A percentile compares a stretch with the other conserved stretches of the same genome.
These are phyloP conservation scores for Graphiopsis chlorocephala DNA, from an alignment of 2,329 filamentous ascomycete species.

Conservation along the genomic window DNA sequence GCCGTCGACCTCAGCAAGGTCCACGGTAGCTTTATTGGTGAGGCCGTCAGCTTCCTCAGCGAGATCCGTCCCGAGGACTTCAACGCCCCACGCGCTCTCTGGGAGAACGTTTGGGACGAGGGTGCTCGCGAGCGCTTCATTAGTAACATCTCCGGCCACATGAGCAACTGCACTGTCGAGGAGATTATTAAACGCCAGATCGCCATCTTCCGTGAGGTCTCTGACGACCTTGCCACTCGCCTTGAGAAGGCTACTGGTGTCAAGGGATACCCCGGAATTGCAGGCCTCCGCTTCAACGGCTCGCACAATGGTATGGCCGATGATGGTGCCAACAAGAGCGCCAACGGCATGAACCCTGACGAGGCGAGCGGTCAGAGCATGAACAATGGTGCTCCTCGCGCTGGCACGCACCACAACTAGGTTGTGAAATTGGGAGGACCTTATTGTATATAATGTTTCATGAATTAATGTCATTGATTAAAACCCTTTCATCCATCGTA, in stretches of 20 bases:
- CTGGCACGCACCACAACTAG: slow-evolving; percentile 40
- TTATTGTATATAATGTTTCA: slow-evolving; percentile 13
- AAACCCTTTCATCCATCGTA: not conserved
- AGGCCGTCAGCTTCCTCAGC: slow-evolving; percentile 51
- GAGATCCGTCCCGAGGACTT: slow-evolving; percentile 55
- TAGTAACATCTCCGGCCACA: slow-evolving; percentile 60
- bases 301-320: slow-evolving; percentile 61
- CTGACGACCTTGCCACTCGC: slow-evolving; percentile 55
- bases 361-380: slow-evolving; percentile 28
- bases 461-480: slow-evolving; percentile 1
- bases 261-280: slow-evolving; percentile 59
- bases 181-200: slow-evolving; percentile 65
- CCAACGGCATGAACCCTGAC: slow-evolving; percentile 49
- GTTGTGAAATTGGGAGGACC: not conserved
- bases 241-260: slow-evolving; percentile 63
- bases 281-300: slow-evolving; percentile 56
- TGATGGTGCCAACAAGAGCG: slow-evolving; percentile 44
- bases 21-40: slow-evolving; percentile 50
- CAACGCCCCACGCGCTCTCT: slow-evolving; percentile 56
- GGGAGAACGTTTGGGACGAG: slow-evolving; percentile 62
- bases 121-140: slow-evolving; percentile 58
- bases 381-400: slow-evolving; percentile 50
- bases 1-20: slow-evolving; percentile 48
- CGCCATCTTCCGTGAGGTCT: slow-evolving; percentile 63
- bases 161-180: slow-evolving; percentile 56